Evolutionary conservation across 352 stramenopile genomes (phyloP).

Genomic region (Phytopythium chamaehyphon): DNA sequence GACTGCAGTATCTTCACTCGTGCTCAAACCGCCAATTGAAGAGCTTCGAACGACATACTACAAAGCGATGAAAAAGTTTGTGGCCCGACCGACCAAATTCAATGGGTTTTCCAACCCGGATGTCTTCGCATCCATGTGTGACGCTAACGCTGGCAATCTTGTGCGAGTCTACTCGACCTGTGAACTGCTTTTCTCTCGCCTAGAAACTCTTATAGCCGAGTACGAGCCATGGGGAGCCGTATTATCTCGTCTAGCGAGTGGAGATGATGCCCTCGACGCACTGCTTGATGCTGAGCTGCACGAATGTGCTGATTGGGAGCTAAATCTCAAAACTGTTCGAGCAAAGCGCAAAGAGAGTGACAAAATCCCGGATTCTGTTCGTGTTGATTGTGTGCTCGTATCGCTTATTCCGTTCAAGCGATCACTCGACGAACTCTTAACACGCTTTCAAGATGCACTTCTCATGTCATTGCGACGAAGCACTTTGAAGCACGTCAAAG

Average conservation of each 20-base stretch:
- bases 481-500: constrained; percentile 67
- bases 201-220: constrained; percentile 67
- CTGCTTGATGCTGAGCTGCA: constrained; percentile 77
- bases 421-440: constrained; percentile 79
- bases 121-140: constrained; percentile 88
- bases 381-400: constrained; percentile 90
- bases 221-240: constrained; percentile 83
- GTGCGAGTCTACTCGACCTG: constrained; percentile 89
- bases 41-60: constrained; percentile 94
- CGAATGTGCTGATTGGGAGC: constrained; percentile 76
- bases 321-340: constrained; percentile 90
- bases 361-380: constrained; percentile 87
- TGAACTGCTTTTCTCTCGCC: constrained; percentile 84
- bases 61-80: constrained; percentile 94
- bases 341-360: constrained; percentile 91
- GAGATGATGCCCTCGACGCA: constrained; percentile 60
- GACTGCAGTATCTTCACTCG: constrained; percentile 29
- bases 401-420: constrained; percentile 88
- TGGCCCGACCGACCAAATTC: constrained; percentile 88
- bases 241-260: constrained; percentile 37
- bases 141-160: constrained; percentile 82
- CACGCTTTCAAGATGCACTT: constrained; percentile 84
- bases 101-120: constrained; percentile 83
- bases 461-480: constrained; percentile 83
- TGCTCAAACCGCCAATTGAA: constrained; percentile 91